These are phyloP conservation scores for Stygiomarasmius scandens DNA, from an alignment of 1,284 basidiomycete genomes.

Conservation along the genomic window DNA sequence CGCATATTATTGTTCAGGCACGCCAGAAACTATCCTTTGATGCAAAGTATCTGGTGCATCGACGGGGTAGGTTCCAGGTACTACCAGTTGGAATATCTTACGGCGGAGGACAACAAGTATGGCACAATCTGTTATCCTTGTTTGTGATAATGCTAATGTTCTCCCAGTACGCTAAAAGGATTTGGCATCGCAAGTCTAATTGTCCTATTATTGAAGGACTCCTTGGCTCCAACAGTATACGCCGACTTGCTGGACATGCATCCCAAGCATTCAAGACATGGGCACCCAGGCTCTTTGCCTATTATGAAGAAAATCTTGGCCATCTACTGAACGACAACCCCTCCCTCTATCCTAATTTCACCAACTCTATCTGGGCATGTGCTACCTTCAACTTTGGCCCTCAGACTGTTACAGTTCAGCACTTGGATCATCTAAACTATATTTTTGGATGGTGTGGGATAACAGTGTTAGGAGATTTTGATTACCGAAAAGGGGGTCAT, in stretches of 20 bases:
- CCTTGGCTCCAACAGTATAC: too few species aligned
- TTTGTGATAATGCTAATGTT: too few species aligned
- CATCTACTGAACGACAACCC: not conserved
- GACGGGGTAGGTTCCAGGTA: slow-evolving; percentile 10
- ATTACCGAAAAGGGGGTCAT: not conserved
- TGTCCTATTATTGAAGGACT: too few species aligned
- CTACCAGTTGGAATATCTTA: slow-evolving; percentile 7
- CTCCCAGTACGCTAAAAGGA: not conserved
- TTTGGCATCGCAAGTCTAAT: not conserved
- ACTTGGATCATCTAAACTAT: not conserved
- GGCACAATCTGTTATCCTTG: not conserved
- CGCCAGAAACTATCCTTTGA: not conserved
- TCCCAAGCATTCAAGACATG: not conserved
- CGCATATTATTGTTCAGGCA: not conserved
- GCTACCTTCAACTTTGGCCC: slow-evolving; percentile 5
- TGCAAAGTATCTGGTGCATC: not conserved
- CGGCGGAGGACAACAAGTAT: slow-evolving; percentile 11
- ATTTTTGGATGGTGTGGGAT: not conserved
- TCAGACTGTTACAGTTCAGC: not conserved
- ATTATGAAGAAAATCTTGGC: not conserved
- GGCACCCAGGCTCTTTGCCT: not conserved
- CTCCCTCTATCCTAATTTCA: not conserved
- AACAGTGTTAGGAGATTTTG: slow-evolving; percentile 12
- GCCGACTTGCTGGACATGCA: too few species aligned
- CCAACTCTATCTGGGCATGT: not conserved